Percentiles rank a stretch among this genome's conserved stretches.
Conservation (phyloP, 768 basidiomycete genomes). For the Tricholoma saponaceum region DNA sequence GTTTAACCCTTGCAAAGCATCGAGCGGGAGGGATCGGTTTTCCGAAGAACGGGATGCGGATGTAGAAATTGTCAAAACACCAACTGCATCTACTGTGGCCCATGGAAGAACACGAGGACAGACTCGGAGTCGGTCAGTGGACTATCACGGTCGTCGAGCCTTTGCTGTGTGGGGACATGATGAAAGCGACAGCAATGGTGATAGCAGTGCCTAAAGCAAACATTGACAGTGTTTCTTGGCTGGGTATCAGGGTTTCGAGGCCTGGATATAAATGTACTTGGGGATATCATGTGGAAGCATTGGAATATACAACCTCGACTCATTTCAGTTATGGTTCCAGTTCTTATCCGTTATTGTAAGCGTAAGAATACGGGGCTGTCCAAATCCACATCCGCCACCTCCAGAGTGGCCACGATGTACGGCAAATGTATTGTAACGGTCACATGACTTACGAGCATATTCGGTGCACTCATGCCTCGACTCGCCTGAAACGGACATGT, state of each 20-base stretch:
- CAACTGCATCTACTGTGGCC: conserved; percentile 43
- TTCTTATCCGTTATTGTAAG: too few relatives aligned
- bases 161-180: conserved; percentile 90
- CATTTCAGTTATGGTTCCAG: too few relatives aligned
- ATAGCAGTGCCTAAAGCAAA: conserved; percentile 40
- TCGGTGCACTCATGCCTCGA: too few relatives aligned
- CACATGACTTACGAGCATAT: too few relatives aligned
- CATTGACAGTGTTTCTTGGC: background rate
- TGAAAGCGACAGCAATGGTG: conserved; percentile 85
- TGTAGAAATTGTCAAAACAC: conserved; percentile 52
- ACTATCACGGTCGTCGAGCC: conserved; percentile 43
- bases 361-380: too few relatives aligned
- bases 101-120: conserved; percentile 29
- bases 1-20: conserved; percentile 22
- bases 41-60: conserved; percentile 58
- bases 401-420: too few relatives aligned
- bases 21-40: conserved; percentile 51
- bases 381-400: too few relatives aligned
- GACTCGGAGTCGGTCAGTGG: conserved; percentile 32
- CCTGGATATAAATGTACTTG: background rate
- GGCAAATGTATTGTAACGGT: background rate
- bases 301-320: too few relatives aligned
- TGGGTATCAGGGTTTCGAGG: background rate
- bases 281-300: too few relatives aligned
- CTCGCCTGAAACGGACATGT: too few relatives aligned